phyloP scores from a whole-genome alignment of 2,329 filamentous ascomycete genomes.

The Botryotinia calthae region DNA sequence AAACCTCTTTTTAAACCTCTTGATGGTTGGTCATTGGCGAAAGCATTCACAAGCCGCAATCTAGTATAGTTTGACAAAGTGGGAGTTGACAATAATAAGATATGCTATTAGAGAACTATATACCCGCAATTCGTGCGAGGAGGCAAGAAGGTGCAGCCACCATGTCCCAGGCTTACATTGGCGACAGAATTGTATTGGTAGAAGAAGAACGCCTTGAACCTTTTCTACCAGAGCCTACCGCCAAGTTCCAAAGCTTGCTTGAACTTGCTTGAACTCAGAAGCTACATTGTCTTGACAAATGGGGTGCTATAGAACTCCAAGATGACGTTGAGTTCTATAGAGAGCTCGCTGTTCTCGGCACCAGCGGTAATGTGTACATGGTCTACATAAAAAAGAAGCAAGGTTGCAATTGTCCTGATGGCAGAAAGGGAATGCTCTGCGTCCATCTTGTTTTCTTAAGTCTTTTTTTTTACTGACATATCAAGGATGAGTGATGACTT shows the following conservation, averaged over 20 bases:
- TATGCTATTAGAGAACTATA: background rate
- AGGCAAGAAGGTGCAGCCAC: background rate
- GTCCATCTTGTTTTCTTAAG: constrained; percentile 60
- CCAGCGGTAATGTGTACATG: constrained; percentile 62
- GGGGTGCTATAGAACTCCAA: accelerated
- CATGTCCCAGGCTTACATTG: background rate
- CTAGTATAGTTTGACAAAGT: background rate
- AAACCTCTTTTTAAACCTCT: no score
- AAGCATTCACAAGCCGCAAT: background rate
- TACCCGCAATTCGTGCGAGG: no score
- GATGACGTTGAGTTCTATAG: no score
- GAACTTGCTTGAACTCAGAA: background rate
- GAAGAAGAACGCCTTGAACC: background rate
- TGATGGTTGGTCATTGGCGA: background rate
- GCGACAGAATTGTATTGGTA: background rate
- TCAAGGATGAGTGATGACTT: background rate
- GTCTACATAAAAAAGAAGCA: constrained; percentile 52
- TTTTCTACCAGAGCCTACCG: background rate
- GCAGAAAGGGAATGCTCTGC: constrained; percentile 55
- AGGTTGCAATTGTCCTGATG: constrained; percentile 55
- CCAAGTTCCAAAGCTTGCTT: background rate
- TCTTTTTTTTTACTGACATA: constrained; percentile 28
- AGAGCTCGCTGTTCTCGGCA: constrained; percentile 50
- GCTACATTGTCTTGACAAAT: background rate
- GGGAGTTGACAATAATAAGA: no score